Evolutionary conservation across 1,284 basidiomycete species (phyloP).

Genomic region (Pisolithus thermaeus): DNA sequence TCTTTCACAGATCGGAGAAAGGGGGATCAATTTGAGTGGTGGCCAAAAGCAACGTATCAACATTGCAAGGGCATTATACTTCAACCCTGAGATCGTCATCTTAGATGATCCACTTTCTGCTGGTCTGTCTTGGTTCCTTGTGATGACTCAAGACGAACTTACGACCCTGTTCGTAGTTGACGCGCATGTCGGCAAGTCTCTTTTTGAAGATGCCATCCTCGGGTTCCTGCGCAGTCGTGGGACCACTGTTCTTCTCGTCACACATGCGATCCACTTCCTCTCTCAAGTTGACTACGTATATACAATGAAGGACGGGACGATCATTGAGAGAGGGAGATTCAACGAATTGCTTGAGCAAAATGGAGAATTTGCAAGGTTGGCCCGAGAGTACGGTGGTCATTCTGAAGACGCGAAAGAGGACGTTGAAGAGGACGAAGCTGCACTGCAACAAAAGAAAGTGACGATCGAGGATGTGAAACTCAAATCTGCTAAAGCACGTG

Average conservation of each 20-base stretch:
- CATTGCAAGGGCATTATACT: slow-evolving; percentile 71
- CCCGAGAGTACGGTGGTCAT: slow-evolving; percentile 60
- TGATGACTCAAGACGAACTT: not conserved
- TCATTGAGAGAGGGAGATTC: slow-evolving; percentile 65
- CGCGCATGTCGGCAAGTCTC: slow-evolving; percentile 63
- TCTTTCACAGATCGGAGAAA: slow-evolving; percentile 53
- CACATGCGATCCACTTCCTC: slow-evolving; percentile 70
- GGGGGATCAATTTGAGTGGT: slow-evolving; percentile 56
- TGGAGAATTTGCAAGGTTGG: slow-evolving; percentile 58
- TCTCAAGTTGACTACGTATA: slow-evolving; percentile 65
- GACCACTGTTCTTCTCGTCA: slow-evolving; percentile 67
- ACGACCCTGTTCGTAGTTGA: slow-evolving; percentile 39
- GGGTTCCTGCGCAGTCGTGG: slow-evolving; percentile 46
- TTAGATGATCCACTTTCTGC: slow-evolving; percentile 76
- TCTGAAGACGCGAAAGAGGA: slow-evolving; percentile 14
- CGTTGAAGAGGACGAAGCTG: slow-evolving; percentile 20
- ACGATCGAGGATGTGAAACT: slow-evolving; percentile 35
- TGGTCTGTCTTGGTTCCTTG: slow-evolving; percentile 22
- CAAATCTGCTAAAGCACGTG: slow-evolving; percentile 33
- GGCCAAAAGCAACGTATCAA: slow-evolving; percentile 65
- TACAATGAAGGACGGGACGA: slow-evolving; percentile 49
- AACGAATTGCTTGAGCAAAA: slow-evolving; percentile 44
- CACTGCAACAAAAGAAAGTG: slow-evolving; percentile 9
- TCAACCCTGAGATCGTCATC: slow-evolving; percentile 61
- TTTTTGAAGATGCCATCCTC: slow-evolving; percentile 65